phyloP scores from a whole-genome alignment of 495 filamentous ascomycete species.

The Neurospora sp. region DNA sequence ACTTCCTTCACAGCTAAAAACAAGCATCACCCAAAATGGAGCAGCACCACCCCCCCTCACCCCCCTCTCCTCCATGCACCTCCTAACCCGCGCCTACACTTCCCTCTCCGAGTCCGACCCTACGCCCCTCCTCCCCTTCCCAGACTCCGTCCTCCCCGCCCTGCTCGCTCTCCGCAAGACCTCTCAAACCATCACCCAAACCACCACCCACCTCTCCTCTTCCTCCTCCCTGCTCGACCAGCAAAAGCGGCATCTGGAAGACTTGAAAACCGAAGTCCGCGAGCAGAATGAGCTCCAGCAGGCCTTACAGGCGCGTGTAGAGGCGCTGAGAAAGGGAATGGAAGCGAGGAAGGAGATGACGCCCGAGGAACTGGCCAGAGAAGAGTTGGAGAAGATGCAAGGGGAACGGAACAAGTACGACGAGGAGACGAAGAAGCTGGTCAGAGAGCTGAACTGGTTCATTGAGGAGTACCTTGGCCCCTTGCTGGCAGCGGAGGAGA shows the following conservation, averaged over 20 bases:
- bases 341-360: conserved; percentile 47
- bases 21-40: neutral
- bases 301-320: conserved; percentile 34
- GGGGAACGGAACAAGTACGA: conserved; percentile 44
- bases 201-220: conserved; percentile 47
- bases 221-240: conserved; percentile 44
- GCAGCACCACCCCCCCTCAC: neutral
- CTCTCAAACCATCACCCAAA: conserved; percentile 48
- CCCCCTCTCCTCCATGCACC: conserved; percentile 22
- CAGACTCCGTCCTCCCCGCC: conserved; percentile 58
- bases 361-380: conserved; percentile 46
- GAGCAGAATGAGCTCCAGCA: conserved; percentile 55
- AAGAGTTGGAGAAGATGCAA: conserved; percentile 41
- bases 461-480: conserved; percentile 60
- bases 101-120: conserved; percentile 48
- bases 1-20: neutral
- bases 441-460: conserved; percentile 58
- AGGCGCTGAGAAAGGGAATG: conserved; percentile 41
- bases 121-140: conserved; percentile 42
- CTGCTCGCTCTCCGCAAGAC: conserved; percentile 60
- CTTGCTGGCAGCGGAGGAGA: conserved; percentile 79
- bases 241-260: conserved; percentile 43
- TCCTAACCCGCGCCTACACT: conserved; percentile 57
- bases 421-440: conserved; percentile 44
- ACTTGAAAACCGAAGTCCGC: conserved; percentile 48